Percentiles rank a stretch among this genome's conserved stretches.
These are phyloP conservation scores for Ceraceosorus guamensis DNA, from an alignment of 1,284 basidiomycete species.

Conservation along the genomic window DNA sequence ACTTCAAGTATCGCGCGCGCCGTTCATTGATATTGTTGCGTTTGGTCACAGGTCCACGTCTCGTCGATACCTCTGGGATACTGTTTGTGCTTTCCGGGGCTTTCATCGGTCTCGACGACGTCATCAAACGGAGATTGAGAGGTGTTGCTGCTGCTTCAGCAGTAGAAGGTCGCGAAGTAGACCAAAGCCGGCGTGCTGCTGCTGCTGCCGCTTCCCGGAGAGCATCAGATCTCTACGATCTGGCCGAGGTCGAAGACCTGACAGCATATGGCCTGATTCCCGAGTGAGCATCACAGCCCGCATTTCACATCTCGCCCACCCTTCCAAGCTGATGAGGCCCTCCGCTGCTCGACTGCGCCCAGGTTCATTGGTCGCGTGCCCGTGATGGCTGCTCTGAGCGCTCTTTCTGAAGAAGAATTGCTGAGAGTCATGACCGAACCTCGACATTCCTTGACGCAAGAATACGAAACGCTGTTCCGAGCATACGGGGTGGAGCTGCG, in stretches of 20 bases:
- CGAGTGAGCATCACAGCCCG: too few species aligned
- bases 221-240: neutral
- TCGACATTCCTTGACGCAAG: constrained; percentile 77
- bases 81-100: constrained; percentile 62
- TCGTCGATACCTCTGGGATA: constrained; percentile 61
- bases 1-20: neutral
- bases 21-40: neutral
- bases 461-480: constrained; percentile 72
- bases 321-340: too few species aligned
- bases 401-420: constrained; percentile 66
- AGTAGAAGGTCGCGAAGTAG: constrained; percentile 52
- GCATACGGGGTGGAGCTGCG: constrained; percentile 30
- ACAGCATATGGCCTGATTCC: constrained; percentile 87
- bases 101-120: constrained; percentile 79
- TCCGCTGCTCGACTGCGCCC: too few species aligned
- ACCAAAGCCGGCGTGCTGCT: too few species aligned
- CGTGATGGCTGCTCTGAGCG: constrained; percentile 71
- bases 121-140: constrained; percentile 49
- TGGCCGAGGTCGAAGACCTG: constrained; percentile 56
- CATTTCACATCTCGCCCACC: too few species aligned
- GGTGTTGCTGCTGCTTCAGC: constrained; percentile 57
- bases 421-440: constrained; percentile 86
- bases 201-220: too few species aligned
- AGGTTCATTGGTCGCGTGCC: constrained; percentile 86
- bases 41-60: constrained; percentile 2